These are phyloP conservation scores for Saccharomycopsis malanga DNA, from an alignment of 805 yeast genomes.

Conservation along the genomic window DNA sequence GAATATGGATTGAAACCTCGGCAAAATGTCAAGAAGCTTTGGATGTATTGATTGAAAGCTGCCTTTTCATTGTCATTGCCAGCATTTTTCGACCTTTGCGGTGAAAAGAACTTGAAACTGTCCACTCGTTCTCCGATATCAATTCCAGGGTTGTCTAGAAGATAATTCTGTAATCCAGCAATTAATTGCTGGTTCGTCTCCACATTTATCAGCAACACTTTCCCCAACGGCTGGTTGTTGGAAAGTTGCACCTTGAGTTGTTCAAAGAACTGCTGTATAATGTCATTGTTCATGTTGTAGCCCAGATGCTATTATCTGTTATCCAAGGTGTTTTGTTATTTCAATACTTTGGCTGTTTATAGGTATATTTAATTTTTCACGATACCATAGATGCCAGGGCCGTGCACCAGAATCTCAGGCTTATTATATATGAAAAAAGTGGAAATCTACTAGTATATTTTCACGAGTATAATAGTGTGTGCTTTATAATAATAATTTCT, in stretches of 20 bases:
- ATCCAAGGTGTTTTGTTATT: no score
- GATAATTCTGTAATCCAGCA: neutral
- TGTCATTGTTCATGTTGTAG: neutral
- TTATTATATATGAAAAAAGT: no score
- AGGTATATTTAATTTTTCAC: no score
- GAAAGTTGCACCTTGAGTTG: neutral
- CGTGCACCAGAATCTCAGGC: no score
- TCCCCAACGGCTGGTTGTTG: neutral
- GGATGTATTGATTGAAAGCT: neutral
- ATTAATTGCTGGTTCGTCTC: neutral
- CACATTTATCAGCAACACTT: neutral
- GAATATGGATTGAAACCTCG: slow-evolving; percentile 13
- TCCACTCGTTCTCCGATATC: neutral
- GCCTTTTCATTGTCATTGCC: neutral
- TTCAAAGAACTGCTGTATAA: neutral
- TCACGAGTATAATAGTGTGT: no score
- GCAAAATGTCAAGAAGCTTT: slow-evolving; percentile 4
- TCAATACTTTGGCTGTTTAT: no score
- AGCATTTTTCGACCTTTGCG: no score
- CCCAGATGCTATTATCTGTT: no score
- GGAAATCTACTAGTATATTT: no score
- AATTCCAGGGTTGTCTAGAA: neutral
- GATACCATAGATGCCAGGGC: no score
- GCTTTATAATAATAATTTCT: no score
- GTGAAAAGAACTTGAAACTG: neutral